Base-by-base conservation (phyloP, 1,284 basidiomycete genomes). In the Ceraceosorus guamensis region DNA sequence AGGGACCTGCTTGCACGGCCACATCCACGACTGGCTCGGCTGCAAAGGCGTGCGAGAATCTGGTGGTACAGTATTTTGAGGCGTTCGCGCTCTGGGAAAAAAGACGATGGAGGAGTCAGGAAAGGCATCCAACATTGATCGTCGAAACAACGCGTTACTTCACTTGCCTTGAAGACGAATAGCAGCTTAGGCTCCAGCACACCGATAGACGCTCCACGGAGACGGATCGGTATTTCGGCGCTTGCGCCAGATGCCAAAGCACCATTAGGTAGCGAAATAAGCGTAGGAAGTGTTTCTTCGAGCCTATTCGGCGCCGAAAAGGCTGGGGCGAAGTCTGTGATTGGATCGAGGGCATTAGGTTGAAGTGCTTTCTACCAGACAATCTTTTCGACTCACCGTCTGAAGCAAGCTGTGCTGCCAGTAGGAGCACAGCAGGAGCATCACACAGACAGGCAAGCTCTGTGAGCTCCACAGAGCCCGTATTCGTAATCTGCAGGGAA, bases 11-110 rank as follows among this genome's bases (percentile, higher is more conserved):
- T 6, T 53, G 45, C 5, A 62, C 63, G 4, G 45, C 52, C 13
- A 68, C 45, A 31, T 66, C 58, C 34, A 68, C 18, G 0, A 59
- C 52, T 16, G 58, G 35, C 46, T 52, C 34, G 0, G 65, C 64
- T n/a, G 46, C 34, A 3, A 56, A 35, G 5, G 14, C 30, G 4
- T 66, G 48, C 11, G 62, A 53, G 39, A 66, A 14, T 3, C 65
- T 44, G n/a, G 60, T 51, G 0, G 59, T 48, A 16, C n/a, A n/a
- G n/a, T 62, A 60, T 30, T 54, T 60, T 45, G 61, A 55, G 13
- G 58, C 64, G 8, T 60, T 55, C 14, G 31, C 24, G 1, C 54
- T 43, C 6, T 53, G 52, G 46, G 60, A 63, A 14, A 10, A 47
- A 47, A 24, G 46, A 47, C 30, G 46, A 47, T 11, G 18, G 10